These are phyloP conservation scores for Fusarium nelsonii DNA, from an alignment of 2,329 filamentous ascomycete species.

Conservation along the genomic window DNA sequence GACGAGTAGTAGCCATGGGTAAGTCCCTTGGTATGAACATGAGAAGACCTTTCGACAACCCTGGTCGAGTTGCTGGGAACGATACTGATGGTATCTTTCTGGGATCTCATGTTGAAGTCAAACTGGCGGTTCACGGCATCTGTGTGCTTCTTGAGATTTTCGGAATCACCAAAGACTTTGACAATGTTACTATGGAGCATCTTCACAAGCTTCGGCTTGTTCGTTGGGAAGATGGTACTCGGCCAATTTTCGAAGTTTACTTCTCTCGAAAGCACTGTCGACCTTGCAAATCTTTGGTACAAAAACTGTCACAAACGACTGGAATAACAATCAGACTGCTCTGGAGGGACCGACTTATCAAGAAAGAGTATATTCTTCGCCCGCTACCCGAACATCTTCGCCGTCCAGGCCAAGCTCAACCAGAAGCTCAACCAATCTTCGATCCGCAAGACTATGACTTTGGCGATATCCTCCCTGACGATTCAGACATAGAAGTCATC, in stretches of 20 bases:
- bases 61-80: neutral
- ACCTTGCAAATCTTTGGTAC: constrained; percentile 47
- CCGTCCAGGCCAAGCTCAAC: neutral
- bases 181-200: constrained; percentile 37
- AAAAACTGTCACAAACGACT: constrained; percentile 44
- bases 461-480: constrained; percentile 32
- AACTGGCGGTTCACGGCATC: constrained; percentile 53
- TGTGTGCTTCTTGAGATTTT: constrained; percentile 48
- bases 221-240: constrained; percentile 46
- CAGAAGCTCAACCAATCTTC: neutral
- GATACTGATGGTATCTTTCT: constrained; percentile 46
- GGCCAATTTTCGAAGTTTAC: constrained; percentile 51
- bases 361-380: constrained; percentile 44
- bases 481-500: constrained; percentile 34
- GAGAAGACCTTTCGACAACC: constrained; percentile 48
- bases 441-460: constrained; percentile 45
- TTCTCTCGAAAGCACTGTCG: constrained; percentile 53
- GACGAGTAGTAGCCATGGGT: constrained; percentile 49
- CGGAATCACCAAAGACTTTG: constrained; percentile 40
- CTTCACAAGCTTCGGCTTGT: constrained; percentile 42
- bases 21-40: constrained; percentile 49
- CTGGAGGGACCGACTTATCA: constrained; percentile 48
- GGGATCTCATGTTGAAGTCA: constrained; percentile 57
- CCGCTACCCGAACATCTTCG: neutral
- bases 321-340: constrained; percentile 47